Conservation (phyloP, 2,329 filamentous ascomycete genomes). For the Cladophialophora carrionii region DNA sequence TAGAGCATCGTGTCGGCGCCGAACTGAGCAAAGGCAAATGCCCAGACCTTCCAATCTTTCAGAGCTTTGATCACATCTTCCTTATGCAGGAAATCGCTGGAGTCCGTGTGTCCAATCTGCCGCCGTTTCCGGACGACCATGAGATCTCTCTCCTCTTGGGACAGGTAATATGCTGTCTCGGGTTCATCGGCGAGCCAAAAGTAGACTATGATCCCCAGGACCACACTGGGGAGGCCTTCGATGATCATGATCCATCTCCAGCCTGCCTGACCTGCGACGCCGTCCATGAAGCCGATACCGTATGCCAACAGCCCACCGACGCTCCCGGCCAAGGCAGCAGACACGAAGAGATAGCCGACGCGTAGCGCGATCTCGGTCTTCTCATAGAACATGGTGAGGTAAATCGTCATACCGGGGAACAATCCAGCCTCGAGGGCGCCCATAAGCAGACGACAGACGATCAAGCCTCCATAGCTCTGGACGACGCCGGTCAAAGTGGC, state of each 20-base stretch:
- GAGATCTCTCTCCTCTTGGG: slow-evolving; percentile 56
- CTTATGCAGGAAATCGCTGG: slow-evolving; percentile 60
- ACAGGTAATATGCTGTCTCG: slow-evolving; percentile 50
- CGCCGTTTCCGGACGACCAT: slow-evolving; percentile 56
- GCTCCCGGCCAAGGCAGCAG: slow-evolving; percentile 55
- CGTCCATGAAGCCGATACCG: slow-evolving; percentile 57
- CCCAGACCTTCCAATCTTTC: slow-evolving; percentile 75
- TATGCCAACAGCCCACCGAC: slow-evolving; percentile 58
- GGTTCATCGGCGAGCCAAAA: slow-evolving; percentile 54
- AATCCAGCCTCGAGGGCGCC: slow-evolving; percentile 49
- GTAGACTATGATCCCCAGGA: slow-evolving; percentile 49
- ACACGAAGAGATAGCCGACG: slow-evolving; percentile 52
- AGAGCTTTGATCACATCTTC: slow-evolving; percentile 68
- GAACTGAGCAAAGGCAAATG: slow-evolving; percentile 71
- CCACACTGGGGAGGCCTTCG: slow-evolving; percentile 53
- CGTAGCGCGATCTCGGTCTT: slow-evolving; percentile 50
- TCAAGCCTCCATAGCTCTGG: slow-evolving; percentile 52
- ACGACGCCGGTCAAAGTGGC: slow-evolving; percentile 57
- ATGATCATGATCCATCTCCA: slow-evolving; percentile 61
- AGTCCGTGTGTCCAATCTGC: slow-evolving; percentile 55
- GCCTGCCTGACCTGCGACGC: slow-evolving; percentile 51
- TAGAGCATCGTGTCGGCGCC: slow-evolving; percentile 77
- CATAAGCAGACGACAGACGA: slow-evolving; percentile 54
- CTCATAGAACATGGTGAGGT: slow-evolving; percentile 54
- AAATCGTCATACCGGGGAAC: slow-evolving; percentile 47